Evolutionary conservation across 768 basidiomycete genomes (phyloP), one percentile per base, ranked within the genome.

Genomic region (Mycena galopus): DNA sequence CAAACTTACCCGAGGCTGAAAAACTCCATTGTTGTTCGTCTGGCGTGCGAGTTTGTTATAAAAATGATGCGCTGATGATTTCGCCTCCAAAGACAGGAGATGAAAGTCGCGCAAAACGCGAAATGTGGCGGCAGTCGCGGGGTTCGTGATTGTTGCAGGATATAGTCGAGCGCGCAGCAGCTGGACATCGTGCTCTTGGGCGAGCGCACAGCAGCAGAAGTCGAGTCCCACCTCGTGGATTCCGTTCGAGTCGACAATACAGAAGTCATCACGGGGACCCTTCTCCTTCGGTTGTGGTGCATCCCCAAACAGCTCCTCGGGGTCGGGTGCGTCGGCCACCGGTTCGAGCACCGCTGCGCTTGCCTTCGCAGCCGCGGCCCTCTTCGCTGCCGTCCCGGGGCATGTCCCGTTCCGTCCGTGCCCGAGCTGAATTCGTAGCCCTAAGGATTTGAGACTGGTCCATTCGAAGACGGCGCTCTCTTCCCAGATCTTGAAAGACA

Each of bases 51-150:
- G 55, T 0, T 66, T 53, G 50, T 42, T 67, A 39, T 78, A 77
- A 33, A 71, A 80, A 1, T 79, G 42, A 11, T 79, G 65, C 0
- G 63, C 29, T 0, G 73, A 77, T 0, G 75, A 25, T 44, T 77
- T 78, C 0, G 73, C 75, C 21, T 75, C 72, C 1, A 67, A n/a
- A 12, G 69, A 60, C 2, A 65, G 27, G 14, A 66, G n/a, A 16
- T 75, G 71, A 29, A 72, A 75, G 8, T 39, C 29, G 9, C 65
- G 37, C 19, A 75, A 30, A 11, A 67, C 65, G 7, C 21, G 21
- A 16, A 75, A 64, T 1, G 73, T 72, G 11, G 55, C 64, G 5
- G 62, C 57, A 12, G 75, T 70, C 0, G 33, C 17, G 12, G 78
- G 78, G 4, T 67, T 32, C 0, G 59, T n/a, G 4, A 30, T 32